Base-by-base conservation (phyloP, 1,284 basidiomycete genomes). In the Malassezia sp. region DNA sequence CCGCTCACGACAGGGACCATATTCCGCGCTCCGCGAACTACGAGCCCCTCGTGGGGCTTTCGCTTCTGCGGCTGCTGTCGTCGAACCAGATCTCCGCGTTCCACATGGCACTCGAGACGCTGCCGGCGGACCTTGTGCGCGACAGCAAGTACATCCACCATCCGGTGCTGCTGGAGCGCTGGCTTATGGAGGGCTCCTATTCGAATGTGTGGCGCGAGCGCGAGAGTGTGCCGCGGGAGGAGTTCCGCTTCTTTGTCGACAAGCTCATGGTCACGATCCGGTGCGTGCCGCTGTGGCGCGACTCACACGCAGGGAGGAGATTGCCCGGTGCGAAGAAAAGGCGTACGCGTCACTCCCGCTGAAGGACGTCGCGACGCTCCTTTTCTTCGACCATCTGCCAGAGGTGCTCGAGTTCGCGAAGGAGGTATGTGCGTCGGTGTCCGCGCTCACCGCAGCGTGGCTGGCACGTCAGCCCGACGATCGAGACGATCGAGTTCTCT, bases 161-260 rank as follows among this genome's bases (percentile, higher is more conserved):
- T 49, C 64, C 70, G 27, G 61, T 71, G 9, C 57, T 72, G 53
- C 59, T 74, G 49, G 93, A 99, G 71, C 77, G 86, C 39, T 96
- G 90, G 86, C 77, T 97, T 49, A 97, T 99, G 91, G 93, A 97
- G 71, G 91, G 91, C 28, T 84, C 83, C 63, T 99, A 97, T 71
- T 88, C 85, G 71, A 93, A 95, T 71, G 90, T 97, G 3, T 99
- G 91, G 87, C 81, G 85, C 57, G 88, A 90, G 32, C 79, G 88
- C 57, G 83, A 85, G 56, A 81, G 88, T 60, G 86, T 57, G 18
- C 53, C 68, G 1, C 56, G 57, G 27, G 82, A 84, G 52, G 88
- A 91, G 70, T 89, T 89, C 74, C 82, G 80, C 59, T 85, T 83
- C 75, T 91, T 91, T 65, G 81, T 89, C 12, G 83, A 89, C 64